Base-by-base conservation (phyloP, 2,329 filamentous ascomycete species). In the Thermochaetoides dissita region DNA sequence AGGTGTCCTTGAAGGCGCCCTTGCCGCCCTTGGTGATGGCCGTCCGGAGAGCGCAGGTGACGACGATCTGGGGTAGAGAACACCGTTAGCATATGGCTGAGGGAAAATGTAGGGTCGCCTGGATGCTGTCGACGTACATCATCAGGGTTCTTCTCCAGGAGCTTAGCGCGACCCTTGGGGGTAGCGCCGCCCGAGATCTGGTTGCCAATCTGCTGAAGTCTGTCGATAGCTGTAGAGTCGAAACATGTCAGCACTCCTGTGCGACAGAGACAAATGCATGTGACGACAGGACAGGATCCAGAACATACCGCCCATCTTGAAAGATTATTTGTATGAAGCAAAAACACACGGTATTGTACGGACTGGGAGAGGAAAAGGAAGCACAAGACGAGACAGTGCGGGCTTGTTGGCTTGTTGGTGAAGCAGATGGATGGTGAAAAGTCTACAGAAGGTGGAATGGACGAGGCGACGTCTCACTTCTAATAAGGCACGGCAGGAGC, bases 1-100 rank as follows among this genome's bases (percentile, higher is more conserved):
- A 72, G 7, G 91, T 96, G 65, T 96, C 91, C 70, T 96, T 96
- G 73, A 98, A 91, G 39, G 79, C 82, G 53, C 91, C 91, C 66
- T 87, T 88, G 56, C 88, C 87, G 53, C 87, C 89, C 64, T 86
- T 93, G 51, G 87, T 94, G 63, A 96, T 79, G 56, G 91, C 77
- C 10, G 86, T 94, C 55, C 91, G 86, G 57, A 95, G 84, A 53
- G 84, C 85, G 52, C 84, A 85, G 48, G 91, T 96, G 49, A 98
- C 79, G 56, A 98, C 91, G 51, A 96, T 77, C 75, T 79, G 50
- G 17, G 37, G 35, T 36, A 4, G 32, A 46, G 12, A 40, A 39
- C 9, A 33, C 31, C 6, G 55, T 61, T 47, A 61, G 56, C 37
- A 10, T 38, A 30, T 36, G 6, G 11, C 17, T 24, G 17, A 24